A percentile compares a stretch with the other conserved stretches of the same genome.
Evolutionary conservation across 1,284 basidiomycete species (phyloP).

Genomic region (Apiotrichum veenhuisii): DNA sequence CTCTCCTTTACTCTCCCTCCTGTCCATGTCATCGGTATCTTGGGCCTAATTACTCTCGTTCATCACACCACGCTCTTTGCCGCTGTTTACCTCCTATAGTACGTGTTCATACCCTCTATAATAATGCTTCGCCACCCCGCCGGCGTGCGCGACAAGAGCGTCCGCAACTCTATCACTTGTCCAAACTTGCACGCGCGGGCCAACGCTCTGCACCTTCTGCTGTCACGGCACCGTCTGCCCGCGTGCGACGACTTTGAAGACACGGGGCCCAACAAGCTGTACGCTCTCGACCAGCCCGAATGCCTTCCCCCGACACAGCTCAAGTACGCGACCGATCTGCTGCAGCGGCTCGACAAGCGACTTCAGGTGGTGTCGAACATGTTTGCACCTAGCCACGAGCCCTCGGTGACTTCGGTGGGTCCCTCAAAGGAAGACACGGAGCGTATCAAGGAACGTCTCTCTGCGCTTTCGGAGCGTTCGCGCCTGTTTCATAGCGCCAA

Average conservation of each 20-base stretch:
- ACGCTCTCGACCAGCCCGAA: not conserved
- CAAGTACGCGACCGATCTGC: not conserved
- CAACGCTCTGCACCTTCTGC: not conserved
- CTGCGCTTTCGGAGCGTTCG: not conserved
- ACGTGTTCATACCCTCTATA: not conserved
- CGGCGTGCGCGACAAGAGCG: too few relatives aligned
- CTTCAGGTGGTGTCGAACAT: not conserved
- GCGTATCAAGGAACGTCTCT: slow-evolving; percentile 1
- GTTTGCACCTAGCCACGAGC: not conserved
- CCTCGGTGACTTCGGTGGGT: not conserved
- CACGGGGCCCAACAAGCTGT: not conserved
- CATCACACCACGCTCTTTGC: too few relatives aligned
- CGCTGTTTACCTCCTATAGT: too few relatives aligned
- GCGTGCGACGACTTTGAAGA: not conserved
- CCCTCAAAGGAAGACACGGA: not conserved
- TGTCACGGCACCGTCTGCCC: not conserved
- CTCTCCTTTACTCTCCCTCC: not conserved
- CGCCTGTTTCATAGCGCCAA: not conserved
- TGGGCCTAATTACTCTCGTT: too few relatives aligned
- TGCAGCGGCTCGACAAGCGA: not conserved
- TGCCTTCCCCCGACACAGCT: not conserved
- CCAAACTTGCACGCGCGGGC: not conserved
- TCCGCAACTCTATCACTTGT: too few relatives aligned
- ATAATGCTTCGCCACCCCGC: not conserved
- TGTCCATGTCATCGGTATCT: not conserved